phyloP scores from a whole-genome alignment of 2,329 filamentous ascomycete species.

The Ophiostoma sp. region DNA sequence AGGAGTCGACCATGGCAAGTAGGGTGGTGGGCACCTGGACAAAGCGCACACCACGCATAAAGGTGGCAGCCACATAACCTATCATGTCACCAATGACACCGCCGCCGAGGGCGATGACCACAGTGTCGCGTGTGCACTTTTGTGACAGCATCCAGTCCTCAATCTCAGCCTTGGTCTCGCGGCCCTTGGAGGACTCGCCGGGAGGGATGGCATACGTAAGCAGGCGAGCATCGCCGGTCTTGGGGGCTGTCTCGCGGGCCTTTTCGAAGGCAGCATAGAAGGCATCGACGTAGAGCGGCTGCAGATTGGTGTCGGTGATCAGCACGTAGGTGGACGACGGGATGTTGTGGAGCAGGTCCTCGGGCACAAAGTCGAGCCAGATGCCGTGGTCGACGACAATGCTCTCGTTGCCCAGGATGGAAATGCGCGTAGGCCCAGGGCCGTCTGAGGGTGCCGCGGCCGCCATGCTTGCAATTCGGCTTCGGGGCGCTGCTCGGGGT shows the following conservation, averaged over 20 bases:
- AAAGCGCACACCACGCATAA: constrained; percentile 95
- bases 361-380: constrained; percentile 74
- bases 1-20: constrained; percentile 96
- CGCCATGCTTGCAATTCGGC: constrained; percentile 20
- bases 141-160: constrained; percentile 97
- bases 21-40: constrained; percentile 95
- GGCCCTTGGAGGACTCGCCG: constrained; percentile 87
- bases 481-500: background rate
- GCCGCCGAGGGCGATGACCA: constrained; percentile 89
- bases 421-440: constrained; percentile 54
- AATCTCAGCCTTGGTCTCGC: constrained; percentile 88
- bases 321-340: constrained; percentile 89
- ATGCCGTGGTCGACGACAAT: constrained; percentile 90
- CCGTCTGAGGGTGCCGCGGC: constrained; percentile 12
- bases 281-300: constrained; percentile 68
- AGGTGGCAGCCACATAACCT: constrained; percentile 93
- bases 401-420: constrained; percentile 80
- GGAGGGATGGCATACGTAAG: constrained; percentile 83
- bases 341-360: constrained; percentile 72
- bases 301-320: constrained; percentile 92
- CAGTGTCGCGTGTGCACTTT: constrained; percentile 89
- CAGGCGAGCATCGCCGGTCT: constrained; percentile 52
- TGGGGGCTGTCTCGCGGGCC: constrained; percentile 36
- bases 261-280: constrained; percentile 64
- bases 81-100: constrained; percentile 98